Base-by-base conservation (phyloP, 1,284 basidiomycete genomes). In the Uromyces viciae-fabae region DNA sequence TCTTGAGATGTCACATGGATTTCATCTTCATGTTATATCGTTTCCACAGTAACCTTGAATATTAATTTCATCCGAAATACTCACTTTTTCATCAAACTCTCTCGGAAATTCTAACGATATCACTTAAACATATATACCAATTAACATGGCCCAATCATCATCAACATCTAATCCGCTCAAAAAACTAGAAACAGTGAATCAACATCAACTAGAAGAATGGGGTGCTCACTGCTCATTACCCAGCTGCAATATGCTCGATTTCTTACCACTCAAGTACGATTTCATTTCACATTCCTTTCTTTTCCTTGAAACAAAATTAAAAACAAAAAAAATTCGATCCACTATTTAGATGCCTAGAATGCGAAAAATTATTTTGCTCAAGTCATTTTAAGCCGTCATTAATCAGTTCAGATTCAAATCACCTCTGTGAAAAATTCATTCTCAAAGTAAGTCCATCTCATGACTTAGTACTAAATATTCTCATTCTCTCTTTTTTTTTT, bases 141-240 rank as follows among this genome's bases (percentile, higher is more conserved):
- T n/a, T n/a, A n/a, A n/a, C n/a, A n/a, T n/a, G n/a, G n/a, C n/a
- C n/a, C n/a, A n/a, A 68, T 25, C 40, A 38, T 43, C n/a, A 25
- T 43, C 19, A 28, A 40, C 38, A 0, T 46, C 40, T 17, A 38
- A 42, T 28, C 66, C 3, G 1, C 66, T 31, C 66, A 28, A 52
- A 73, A 17, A 49, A 28, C 33, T 43, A 52, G 28, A 7, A 14
- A 14, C 69, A 38, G n/a, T 52, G 28, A 46, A 52, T 42, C 72
- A 58, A 33, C 43, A 79, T 38, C 78, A 74, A 28, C 69, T 81
- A 9, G 69, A 81, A 74, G 78, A 81, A 52, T 81, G 78, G 78
- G 78, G 78, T 40, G 49, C 78, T 38, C 78, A 74, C 54, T 81
- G 78, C 58, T 81, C 78, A 28, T 25, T 81, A 15, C 28, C 69